These are phyloP conservation scores for Heritiera littoralis DNA, from an alignment of 345 rosid genomes.

Conservation along the genomic window DNA sequence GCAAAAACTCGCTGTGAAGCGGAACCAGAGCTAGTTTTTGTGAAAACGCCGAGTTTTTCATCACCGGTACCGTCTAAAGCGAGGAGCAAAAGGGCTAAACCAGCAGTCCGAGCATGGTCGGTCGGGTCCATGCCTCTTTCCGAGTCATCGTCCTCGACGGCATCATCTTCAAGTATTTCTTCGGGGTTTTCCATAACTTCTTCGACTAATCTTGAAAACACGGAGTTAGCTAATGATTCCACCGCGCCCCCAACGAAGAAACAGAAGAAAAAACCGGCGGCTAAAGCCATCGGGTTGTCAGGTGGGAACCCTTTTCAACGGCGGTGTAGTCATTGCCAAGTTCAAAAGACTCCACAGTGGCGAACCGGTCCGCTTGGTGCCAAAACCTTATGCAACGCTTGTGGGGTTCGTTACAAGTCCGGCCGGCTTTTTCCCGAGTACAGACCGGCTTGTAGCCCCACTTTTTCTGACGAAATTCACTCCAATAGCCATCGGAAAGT, in stretches of 20 bases:
- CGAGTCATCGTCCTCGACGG: conserved; percentile 34
- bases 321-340: conserved; percentile 56
- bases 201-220: not conserved
- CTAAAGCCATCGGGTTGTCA: conserved; percentile 18
- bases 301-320: conserved; percentile 36
- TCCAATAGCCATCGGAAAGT: conserved; percentile 62
- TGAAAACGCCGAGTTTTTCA: conserved; percentile 26
- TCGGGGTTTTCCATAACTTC: conserved; percentile 21
- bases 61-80: conserved; percentile 40
- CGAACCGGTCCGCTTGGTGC: conserved; percentile 61
- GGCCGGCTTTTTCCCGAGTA: conserved; percentile 66
- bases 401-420: conserved; percentile 62
- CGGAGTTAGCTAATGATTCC: conserved; percentile 1
- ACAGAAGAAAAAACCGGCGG: conserved; percentile 35
- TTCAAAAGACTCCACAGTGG: conserved; percentile 67
- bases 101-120: conserved; percentile 34
- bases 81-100: conserved; percentile 46
- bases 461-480: conserved; percentile 45
- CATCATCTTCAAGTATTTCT: conserved; percentile 29
- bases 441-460: conserved; percentile 66
- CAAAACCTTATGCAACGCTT: conserved; percentile 61
- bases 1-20: conserved; percentile 24
- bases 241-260: conserved; percentile 36
- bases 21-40: conserved; percentile 14
- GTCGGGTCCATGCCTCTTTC: conserved; percentile 22